Evolutionary conservation across 2,329 filamentous ascomycete species (phyloP).

Genomic region (Fusarium azukiicola): DNA sequence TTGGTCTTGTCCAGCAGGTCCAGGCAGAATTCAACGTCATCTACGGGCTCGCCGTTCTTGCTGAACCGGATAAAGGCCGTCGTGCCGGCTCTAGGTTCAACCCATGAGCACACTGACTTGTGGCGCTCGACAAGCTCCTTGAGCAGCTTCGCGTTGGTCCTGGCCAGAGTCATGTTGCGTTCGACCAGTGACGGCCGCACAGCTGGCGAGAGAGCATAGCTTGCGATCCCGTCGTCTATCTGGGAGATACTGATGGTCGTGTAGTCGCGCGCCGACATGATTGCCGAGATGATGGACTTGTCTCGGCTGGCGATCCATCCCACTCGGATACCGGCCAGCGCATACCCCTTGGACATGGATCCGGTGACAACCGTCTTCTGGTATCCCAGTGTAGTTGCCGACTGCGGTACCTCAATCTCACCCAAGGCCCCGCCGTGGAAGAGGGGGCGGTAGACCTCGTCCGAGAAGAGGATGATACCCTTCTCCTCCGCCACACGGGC

Average conservation of each 20-base stretch:
- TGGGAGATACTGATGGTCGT: conserved; percentile 93
- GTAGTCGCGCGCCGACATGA: conserved; percentile 87
- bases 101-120: conserved; percentile 83
- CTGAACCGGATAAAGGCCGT: conserved; percentile 88
- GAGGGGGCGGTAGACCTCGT: conserved; percentile 92
- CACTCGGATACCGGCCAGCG: conserved; percentile 89
- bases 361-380: conserved; percentile 86
- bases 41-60: conserved; percentile 79
- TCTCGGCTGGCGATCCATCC: conserved; percentile 90
- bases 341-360: conserved; percentile 92
- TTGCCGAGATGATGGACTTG: conserved; percentile 78
- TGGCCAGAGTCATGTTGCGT: conserved; percentile 82
- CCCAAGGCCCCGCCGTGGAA: conserved; percentile 83
- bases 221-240: conserved; percentile 89
- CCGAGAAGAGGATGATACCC: conserved; percentile 84
- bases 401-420: conserved; percentile 78
- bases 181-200: conserved; percentile 68
- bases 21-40: conserved; percentile 87
- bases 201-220: conserved; percentile 82
- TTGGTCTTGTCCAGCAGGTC: conserved; percentile 84
- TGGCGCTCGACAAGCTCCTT: conserved; percentile 84
- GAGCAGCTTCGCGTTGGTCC: conserved; percentile 83
- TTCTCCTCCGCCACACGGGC: conserved; percentile 81
- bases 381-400: conserved; percentile 85
- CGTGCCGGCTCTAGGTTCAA: conserved; percentile 88